Base-by-base conservation (phyloP, 495 filamentous ascomycete genomes). In the Aspergillus wentii region DNA sequence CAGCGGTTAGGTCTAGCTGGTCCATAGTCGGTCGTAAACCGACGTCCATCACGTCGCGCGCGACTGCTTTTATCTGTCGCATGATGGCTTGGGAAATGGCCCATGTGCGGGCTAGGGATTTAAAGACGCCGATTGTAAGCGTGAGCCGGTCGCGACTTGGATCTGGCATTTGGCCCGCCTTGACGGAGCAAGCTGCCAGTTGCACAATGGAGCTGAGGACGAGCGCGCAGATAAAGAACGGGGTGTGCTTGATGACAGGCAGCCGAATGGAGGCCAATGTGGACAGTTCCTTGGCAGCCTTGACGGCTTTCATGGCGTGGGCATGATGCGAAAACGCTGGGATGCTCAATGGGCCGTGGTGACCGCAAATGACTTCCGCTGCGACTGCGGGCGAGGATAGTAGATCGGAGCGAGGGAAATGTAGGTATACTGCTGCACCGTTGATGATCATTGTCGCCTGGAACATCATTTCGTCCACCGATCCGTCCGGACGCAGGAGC, bases 391-490 rank as follows among this genome's bases (percentile, higher is more conserved):
- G 68, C 4, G 68, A 71, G 7, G 68, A 71, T 3, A 71, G 46
- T 5, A 71, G 64, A 26, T 74, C 64, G 10, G 77, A 75, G 35
- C 47, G 72, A 43, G 65, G 66, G 49, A 69, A 70, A 40, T 70
- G 62, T 5, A 72, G 55, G 32, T 69, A 66, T 30, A 69, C 70
- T 28, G 65, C 54, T 4, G 68, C 63, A 14, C 65, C 82, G 53
- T 86, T 76, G 19, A 83, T 75, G 34, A 92, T 81, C 79, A 92
- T 88, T 38, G 83, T 83, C 8, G 88, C 88, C 54, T 94, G 88
- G 68, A 94, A 94, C 66, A 94, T 79, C 74, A 94, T 83, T 64
- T 94, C 86, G 51, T 95, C 88, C 8, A 90, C 72, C 22, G 80
- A 68, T 20, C 68, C 68, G 39, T 83, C 76, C 41, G 75, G 74